Evolutionary conservation across 2,329 filamentous ascomycete genomes (phyloP), one percentile per base, ranked within the genome.

Genomic region (Sclerotinia minor): DNA sequence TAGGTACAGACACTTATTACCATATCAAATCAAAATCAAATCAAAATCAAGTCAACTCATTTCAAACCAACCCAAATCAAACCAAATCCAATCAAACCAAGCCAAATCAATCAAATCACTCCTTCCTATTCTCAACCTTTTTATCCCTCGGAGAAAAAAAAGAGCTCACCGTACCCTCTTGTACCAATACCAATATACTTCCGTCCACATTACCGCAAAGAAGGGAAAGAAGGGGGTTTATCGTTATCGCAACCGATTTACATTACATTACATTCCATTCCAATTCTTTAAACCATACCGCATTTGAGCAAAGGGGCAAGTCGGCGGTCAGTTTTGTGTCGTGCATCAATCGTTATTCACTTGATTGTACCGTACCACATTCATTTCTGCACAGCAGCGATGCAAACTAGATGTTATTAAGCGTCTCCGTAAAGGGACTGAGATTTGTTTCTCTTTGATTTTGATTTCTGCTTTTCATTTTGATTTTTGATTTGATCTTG

Each of bases 321-420:
- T 65, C 38, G 63, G 60, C 49, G 60, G 49, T 64, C 60, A 44
- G 49, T 38, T 60, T 60, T 41, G 44, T 66, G n/a, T 66, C 41
- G 54, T 66, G 54, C 65, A 67, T 67, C 52, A 32, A 67, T 49
- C 24, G 61, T 35, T 41, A 53, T 53, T 53, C 44, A 50, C 59
- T 61, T 61, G 59, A 50, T 50, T 61, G 59, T 63, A 61, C 61
- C 61, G 57, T 63, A 54, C 53, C 44, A 67, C 63, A 15, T 53
- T 57, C 32, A 53, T 41, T 60, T 60, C 64, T 64, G 69, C 63
- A 64, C n/a, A 53, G 69, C 68, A 70, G 68, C 67, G 50, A 71
- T 72, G 65, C 65, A 61, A 67, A 67, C 47, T 67, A 63, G 55
- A 67, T 67, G 65, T 63, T 63, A 61, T 61, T 29, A 32, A 50